Percentiles rank a stretch among this genome's conserved stretches.
These are phyloP conservation scores for Pinguiococcus pyrenoidosus DNA, from an alignment of 108 stramenopile genomes.

Conservation along the genomic window DNA sequence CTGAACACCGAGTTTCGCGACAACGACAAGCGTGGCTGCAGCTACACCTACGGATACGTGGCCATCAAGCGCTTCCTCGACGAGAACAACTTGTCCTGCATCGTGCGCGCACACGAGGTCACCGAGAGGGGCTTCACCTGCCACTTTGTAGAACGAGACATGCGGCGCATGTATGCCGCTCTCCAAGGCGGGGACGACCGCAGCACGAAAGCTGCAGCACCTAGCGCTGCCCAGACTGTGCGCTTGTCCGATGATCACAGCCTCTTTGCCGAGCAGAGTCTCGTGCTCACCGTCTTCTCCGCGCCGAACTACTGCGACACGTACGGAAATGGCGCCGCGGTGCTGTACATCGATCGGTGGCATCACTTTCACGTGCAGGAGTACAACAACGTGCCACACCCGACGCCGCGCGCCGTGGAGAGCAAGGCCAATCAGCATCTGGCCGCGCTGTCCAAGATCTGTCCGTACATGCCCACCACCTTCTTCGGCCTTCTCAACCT, in stretches of 20 bases:
- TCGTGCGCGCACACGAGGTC: conserved; percentile 45
- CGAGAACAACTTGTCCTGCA: conserved; percentile 27
- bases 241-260: not conserved
- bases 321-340: conserved; percentile 43
- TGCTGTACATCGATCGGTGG: conserved; percentile 28
- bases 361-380: not conserved
- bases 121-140: conserved; percentile 39
- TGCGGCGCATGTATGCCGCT: not conserved
- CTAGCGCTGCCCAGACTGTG: not conserved
- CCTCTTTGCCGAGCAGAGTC: conserved; percentile 1
- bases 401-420: conserved; percentile 1
- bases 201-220: not conserved
- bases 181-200: not conserved
- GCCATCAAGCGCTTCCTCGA: conserved; percentile 33
- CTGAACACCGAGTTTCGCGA: conserved; percentile 26
- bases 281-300: conserved; percentile 39
- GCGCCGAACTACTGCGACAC: conserved; percentile 49
- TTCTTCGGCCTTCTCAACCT: no score
- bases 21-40: conserved; percentile 31
- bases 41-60: conserved; percentile 39
- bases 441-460: conserved; percentile 30
- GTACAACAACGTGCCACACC: conserved; percentile 1
- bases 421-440: conserved; percentile 23
- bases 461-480: conserved; percentile 41
- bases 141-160: conserved; percentile 14